These are phyloP conservation scores for Ophiocytium majus DNA, from an alignment of 352 stramenopile genomes.

Conservation along the genomic window DNA sequence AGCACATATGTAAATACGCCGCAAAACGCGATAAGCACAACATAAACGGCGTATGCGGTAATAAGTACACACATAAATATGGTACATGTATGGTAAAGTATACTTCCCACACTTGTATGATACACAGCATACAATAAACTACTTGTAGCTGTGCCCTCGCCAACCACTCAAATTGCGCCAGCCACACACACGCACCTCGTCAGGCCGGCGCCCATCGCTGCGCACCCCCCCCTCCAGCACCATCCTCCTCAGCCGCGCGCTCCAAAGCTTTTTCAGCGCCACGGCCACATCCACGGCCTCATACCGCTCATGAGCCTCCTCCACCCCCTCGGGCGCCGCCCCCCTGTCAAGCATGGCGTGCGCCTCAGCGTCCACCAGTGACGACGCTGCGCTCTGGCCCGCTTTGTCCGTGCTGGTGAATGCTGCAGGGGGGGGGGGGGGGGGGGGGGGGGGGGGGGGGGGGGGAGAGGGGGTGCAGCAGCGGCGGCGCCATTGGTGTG, in stretches of 20 bases:
- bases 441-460: too few species aligned
- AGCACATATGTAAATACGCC: too few species aligned
- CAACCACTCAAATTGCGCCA: too few species aligned
- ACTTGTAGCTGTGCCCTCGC: too few species aligned
- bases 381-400: conserved; percentile 8
- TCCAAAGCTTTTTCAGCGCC: conserved; percentile 46
- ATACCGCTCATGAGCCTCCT: neutral
- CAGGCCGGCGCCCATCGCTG: conserved; percentile 32
- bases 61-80: too few species aligned
- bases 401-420: neutral
- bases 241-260: conserved; percentile 28
- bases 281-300: conserved; percentile 5
- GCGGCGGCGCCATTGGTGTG: too few species aligned
- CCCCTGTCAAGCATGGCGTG: neutral
- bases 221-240: conserved; percentile 30
- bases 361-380: neutral
- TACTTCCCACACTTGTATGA: too few species aligned
- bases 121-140: too few species aligned
- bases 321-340: neutral
- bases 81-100: too few species aligned
- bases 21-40: too few species aligned
- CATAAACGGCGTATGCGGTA: too few species aligned
- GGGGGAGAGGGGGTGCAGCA: too few species aligned
- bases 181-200: conserved; percentile 38
- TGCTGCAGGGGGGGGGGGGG: neutral